Percentiles rank a stretch among this genome's conserved stretches.
These are phyloP conservation scores for Rhizophora apiculata DNA, from an alignment of 345 rosid genomes.

Conservation along the genomic window DNA sequence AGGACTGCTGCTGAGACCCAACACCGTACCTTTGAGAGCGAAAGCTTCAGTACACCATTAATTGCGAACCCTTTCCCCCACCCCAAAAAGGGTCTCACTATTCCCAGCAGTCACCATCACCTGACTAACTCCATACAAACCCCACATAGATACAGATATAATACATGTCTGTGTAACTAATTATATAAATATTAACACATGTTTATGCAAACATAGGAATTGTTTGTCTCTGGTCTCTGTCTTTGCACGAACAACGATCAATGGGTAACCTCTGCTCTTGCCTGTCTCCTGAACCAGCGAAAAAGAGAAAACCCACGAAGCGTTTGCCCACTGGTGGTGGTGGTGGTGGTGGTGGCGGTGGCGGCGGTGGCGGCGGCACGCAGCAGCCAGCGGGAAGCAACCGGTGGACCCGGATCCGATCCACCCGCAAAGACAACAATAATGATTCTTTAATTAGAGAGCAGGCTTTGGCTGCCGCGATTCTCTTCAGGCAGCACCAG, in stretches of 20 bases:
- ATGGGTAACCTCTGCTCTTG: slow-evolving; percentile 38
- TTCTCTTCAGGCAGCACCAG: slow-evolving; percentile 59
- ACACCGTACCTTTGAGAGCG: not conserved
- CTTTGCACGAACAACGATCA: slow-evolving; percentile 4
- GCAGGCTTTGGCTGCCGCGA: slow-evolving; percentile 79
- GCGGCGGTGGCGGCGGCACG: not conserved
- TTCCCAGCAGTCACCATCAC: not conserved
- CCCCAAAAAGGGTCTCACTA: not conserved
- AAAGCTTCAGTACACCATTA: not conserved
- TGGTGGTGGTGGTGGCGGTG: too few species aligned
- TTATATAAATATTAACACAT: not conserved
- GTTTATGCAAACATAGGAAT: not conserved
- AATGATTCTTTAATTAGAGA: slow-evolving; percentile 55
- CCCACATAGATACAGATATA: too few species aligned
- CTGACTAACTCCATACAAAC: not conserved
- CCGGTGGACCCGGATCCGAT: slow-evolving; percentile 50
- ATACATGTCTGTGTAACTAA: too few species aligned
- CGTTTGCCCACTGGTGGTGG: slow-evolving; percentile 4
- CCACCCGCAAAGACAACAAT: slow-evolving; percentile 52
- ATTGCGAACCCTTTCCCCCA: not conserved
- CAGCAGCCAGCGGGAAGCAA: slow-evolving; percentile 12
- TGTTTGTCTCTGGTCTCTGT: slow-evolving; percentile 1
- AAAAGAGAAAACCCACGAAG: slow-evolving; percentile 14
- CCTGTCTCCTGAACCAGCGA: slow-evolving; percentile 17
- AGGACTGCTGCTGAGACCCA: not conserved